These are phyloP conservation scores for Harringtonia lauricola DNA, from an alignment of 2,329 filamentous ascomycete species.

Conservation along the genomic window DNA sequence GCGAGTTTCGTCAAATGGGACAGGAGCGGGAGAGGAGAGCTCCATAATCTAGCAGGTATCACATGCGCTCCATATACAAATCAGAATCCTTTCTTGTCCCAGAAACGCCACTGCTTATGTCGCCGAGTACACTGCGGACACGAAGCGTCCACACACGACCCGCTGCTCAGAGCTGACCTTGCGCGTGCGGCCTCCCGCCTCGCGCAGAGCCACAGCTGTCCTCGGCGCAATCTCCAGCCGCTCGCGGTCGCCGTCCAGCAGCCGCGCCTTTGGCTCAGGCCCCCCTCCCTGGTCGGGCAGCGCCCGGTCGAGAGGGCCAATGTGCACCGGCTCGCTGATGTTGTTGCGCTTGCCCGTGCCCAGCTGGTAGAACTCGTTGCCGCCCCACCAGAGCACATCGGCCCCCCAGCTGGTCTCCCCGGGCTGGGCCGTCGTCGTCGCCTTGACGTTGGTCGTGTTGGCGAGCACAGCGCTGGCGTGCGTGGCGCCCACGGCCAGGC, in stretches of 20 bases:
- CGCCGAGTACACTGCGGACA: slow-evolving; percentile 71
- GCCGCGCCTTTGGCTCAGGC: slow-evolving; percentile 39
- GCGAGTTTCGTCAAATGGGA: too few relatives aligned
- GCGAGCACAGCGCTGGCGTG: slow-evolving; percentile 77
- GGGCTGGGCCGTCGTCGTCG: slow-evolving; percentile 36
- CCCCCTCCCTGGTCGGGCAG: not conserved
- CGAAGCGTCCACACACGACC: slow-evolving; percentile 73
- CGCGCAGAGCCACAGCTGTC: slow-evolving; percentile 54
- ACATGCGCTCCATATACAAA: too few relatives aligned
- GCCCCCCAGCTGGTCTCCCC: slow-evolving; percentile 80
- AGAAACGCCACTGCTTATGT: not conserved
- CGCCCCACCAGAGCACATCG: slow-evolving; percentile 88
- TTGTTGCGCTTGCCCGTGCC: slow-evolving; percentile 87
- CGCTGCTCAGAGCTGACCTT: slow-evolving; percentile 73
- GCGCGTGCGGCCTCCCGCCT: slow-evolving; percentile 47
- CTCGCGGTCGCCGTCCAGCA: slow-evolving; percentile 23
- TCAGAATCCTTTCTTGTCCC: too few relatives aligned
- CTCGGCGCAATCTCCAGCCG: slow-evolving; percentile 72
- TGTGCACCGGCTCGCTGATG: slow-evolving; percentile 61
- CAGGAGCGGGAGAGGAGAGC: too few relatives aligned
- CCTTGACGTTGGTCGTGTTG: slow-evolving; percentile 61
- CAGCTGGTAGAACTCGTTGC: slow-evolving; percentile 88
- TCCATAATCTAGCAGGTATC: too few relatives aligned
- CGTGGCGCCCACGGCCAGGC: slow-evolving; percentile 64
- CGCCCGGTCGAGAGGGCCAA: slow-evolving; percentile 55